Conservation (phyloP, 192 early-diverging fungal genomes). For the Diversispora eburnea region DNA sequence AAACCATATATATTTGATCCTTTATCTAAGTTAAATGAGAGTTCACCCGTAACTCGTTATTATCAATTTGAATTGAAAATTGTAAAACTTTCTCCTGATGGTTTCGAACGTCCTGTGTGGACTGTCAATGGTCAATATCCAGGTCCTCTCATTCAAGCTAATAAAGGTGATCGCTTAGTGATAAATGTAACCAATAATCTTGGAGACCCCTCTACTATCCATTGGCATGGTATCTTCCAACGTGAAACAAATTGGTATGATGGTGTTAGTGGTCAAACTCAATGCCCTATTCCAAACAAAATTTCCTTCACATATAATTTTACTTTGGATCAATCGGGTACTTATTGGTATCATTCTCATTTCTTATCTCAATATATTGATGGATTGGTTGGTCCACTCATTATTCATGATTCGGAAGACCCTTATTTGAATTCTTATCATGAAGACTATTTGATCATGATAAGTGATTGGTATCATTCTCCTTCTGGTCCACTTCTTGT, state of each 20-base stretch:
- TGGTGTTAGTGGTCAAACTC: constrained; percentile 41
- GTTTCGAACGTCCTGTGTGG: constrained; percentile 57
- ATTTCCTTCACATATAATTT: constrained; percentile 33
- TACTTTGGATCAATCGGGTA: constrained; percentile 34
- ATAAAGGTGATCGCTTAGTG: constrained; percentile 44
- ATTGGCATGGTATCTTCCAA: constrained; percentile 57
- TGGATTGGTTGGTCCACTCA: constrained; percentile 22
- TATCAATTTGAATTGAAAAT: too few relatives aligned
- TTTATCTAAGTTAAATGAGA: too few relatives aligned
- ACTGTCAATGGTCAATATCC: constrained; percentile 61
- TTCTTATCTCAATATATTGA: constrained; percentile 29
- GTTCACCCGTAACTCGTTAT: too few relatives aligned
- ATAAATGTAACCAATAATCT: constrained; percentile 47
- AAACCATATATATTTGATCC: too few relatives aligned
- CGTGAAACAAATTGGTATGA: constrained; percentile 49
- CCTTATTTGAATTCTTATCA: constrained; percentile 32
- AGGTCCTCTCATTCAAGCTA: constrained; percentile 45
- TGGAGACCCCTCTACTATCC: constrained; percentile 38
- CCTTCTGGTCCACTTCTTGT: neutral
- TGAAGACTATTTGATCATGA: constrained; percentile 33
- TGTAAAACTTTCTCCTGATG: too few relatives aligned
- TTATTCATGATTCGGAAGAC: constrained; percentile 29
- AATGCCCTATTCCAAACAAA: constrained; percentile 35
- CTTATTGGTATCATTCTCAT: constrained; percentile 51
- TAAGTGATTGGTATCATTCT: constrained; percentile 31